Conservation (phyloP, 2,329 filamentous ascomycete species). For the Atkinsonella texensis region DNA sequence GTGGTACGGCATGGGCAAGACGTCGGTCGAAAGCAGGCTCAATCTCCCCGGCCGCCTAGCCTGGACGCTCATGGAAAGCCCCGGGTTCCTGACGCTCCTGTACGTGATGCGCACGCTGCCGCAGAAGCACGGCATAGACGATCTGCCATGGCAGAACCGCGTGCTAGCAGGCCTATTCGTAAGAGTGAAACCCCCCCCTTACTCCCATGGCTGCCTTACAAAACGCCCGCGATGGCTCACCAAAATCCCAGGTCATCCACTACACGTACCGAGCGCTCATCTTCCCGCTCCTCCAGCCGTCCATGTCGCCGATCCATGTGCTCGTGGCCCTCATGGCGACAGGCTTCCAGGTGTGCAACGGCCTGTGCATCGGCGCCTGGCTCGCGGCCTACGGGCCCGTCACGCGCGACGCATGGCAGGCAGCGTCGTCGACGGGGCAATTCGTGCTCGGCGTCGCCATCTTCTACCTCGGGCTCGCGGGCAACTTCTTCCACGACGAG, state of each 20-base stretch:
- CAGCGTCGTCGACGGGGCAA: slow-evolving; percentile 27
- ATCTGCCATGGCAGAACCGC: slow-evolving; percentile 67
- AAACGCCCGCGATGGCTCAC: too few relatives aligned
- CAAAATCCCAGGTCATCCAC: slow-evolving; percentile 69
- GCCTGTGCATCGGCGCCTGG: slow-evolving; percentile 65
- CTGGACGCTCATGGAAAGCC: slow-evolving; percentile 82
- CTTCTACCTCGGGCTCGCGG: slow-evolving; percentile 64
- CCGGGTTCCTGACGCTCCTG: slow-evolving; percentile 63
- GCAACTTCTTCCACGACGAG: slow-evolving; percentile 84
- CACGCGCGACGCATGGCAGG: slow-evolving; percentile 38
- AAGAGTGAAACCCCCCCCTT: not conserved
- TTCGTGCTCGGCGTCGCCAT: slow-evolving; percentile 56
- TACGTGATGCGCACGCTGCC: slow-evolving; percentile 69
- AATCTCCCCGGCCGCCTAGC: slow-evolving; percentile 83
- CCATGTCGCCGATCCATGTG: slow-evolving; percentile 81
- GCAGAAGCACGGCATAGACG: slow-evolving; percentile 38
- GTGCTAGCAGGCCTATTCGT: slow-evolving; percentile 59
- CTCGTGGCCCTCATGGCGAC: slow-evolving; percentile 53
- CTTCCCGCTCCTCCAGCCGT: slow-evolving; percentile 72
- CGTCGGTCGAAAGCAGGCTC: slow-evolving; percentile 57
- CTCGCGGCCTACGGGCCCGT: slow-evolving; percentile 68
- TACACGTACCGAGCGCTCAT: slow-evolving; percentile 84
- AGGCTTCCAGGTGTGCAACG: slow-evolving; percentile 72
- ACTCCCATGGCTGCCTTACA: not conserved
- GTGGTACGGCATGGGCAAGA: slow-evolving; percentile 91